Evolutionary conservation across 495 filamentous ascomycete species (phyloP).

Genomic region (Hypoxylon lienhwacheense): DNA sequence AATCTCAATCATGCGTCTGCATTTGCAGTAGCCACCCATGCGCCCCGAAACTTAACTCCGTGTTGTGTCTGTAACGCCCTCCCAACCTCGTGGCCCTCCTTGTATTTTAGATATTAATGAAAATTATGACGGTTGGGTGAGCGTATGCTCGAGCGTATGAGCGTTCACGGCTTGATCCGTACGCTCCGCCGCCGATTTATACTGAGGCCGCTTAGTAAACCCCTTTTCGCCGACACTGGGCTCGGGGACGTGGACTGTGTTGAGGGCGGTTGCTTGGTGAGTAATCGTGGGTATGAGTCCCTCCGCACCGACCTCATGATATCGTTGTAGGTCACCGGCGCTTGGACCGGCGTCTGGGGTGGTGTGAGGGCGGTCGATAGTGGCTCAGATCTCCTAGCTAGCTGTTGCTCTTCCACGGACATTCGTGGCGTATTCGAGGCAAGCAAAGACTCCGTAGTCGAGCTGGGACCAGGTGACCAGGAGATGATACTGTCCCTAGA

Average conservation of each 20-base stretch:
- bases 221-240: slow-evolving; percentile 37
- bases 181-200: slow-evolving; percentile 42
- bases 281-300: slow-evolving; percentile 38
- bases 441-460: slow-evolving; percentile 27
- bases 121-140: slow-evolving; percentile 7
- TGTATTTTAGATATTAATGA: slow-evolving; percentile 7
- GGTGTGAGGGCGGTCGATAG: slow-evolving; percentile 20
- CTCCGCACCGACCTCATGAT: slow-evolving; percentile 42
- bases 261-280: slow-evolving; percentile 23
- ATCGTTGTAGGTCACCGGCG: slow-evolving; percentile 46
- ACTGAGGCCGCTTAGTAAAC: slow-evolving; percentile 46
- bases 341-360: slow-evolving; percentile 40
- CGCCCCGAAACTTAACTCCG: slow-evolving; percentile 22
- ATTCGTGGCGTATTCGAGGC: slow-evolving; percentile 20
- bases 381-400: slow-evolving; percentile 16
- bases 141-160: neutral
- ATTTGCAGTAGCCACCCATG: slow-evolving; percentile 10
- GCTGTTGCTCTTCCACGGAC: slow-evolving; percentile 13
- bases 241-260: slow-evolving; percentile 35
- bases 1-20: slow-evolving; percentile 18
- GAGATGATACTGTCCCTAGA: slow-evolving; percentile 21
- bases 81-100: slow-evolving; percentile 2
- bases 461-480: slow-evolving; percentile 19
- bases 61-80: slow-evolving; percentile 16
- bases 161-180: slow-evolving; percentile 40